phyloP scores from a whole-genome alignment of 2,329 filamentous ascomycete genomes.

The Aplosporella prunicola region DNA sequence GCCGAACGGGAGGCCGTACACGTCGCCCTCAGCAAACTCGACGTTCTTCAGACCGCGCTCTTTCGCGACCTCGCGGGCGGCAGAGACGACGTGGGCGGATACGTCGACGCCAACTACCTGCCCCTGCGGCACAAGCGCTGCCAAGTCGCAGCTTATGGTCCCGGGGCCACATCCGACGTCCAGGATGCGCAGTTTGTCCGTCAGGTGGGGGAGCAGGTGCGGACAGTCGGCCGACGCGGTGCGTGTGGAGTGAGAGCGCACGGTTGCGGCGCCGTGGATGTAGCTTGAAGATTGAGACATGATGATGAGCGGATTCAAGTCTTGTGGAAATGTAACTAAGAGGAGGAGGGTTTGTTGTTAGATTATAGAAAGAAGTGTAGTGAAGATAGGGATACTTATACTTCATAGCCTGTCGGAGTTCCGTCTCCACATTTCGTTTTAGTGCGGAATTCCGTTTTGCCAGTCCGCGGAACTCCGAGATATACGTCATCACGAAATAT shows the following conservation, averaged over 20 bases:
- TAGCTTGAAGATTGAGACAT: slow-evolving; percentile 20
- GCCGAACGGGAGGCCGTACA: slow-evolving; percentile 32
- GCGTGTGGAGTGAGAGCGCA: slow-evolving; percentile 36
- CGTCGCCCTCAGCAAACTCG: slow-evolving; percentile 32
- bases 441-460: no score
- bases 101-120: slow-evolving; percentile 38
- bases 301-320: no score
- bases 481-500: no score
- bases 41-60: slow-evolving; percentile 30
- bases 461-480: no score
- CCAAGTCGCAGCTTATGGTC: slow-evolving; percentile 38
- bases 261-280: slow-evolving; percentile 31
- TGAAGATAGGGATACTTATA: no score
- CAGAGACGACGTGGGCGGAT: slow-evolving; percentile 33
- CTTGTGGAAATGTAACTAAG: no score
- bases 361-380: no score
- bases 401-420: no score
- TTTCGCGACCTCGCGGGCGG: slow-evolving; percentile 29
- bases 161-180: slow-evolving; percentile 42
- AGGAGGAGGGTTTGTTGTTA: no score
- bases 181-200: slow-evolving; percentile 28
- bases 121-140: slow-evolving; percentile 34
- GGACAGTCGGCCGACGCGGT: slow-evolving; percentile 37
- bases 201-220: slow-evolving; percentile 26
- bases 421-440: no score